Conservation (phyloP, 805 yeast species). For the Saccharomycopsis fermentans region DNA sequence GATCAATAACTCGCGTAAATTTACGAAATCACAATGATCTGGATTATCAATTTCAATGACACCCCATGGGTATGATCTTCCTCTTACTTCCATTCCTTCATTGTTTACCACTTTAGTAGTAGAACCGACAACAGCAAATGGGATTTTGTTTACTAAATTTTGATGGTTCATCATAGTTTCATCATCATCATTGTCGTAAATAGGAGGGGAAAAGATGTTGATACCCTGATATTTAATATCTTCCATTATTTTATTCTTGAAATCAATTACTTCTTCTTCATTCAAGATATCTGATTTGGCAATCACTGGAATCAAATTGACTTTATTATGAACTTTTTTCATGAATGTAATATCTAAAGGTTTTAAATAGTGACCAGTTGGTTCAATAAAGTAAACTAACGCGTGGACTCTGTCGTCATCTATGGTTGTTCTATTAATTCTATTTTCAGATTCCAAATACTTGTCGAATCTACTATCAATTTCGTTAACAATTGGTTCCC, state of each 20-base stretch:
- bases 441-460: slow-evolving; percentile 83
- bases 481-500: slow-evolving; percentile 90
- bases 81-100: slow-evolving; percentile 72
- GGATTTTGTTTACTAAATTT: slow-evolving; percentile 46
- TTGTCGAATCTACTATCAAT: slow-evolving; percentile 77
- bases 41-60: slow-evolving; percentile 91
- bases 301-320: slow-evolving; percentile 87
- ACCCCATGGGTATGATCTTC: slow-evolving; percentile 97
- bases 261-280: slow-evolving; percentile 68
- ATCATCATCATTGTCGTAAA: slow-evolving; percentile 75
- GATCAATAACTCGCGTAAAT: slow-evolving; percentile 77
- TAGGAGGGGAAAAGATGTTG: slow-evolving; percentile 46
- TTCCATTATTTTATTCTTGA: slow-evolving; percentile 66
- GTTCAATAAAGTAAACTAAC: slow-evolving; percentile 81
- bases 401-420: slow-evolving; percentile 88
- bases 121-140: slow-evolving; percentile 93
- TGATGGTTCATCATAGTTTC: slow-evolving; percentile 60
- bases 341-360: slow-evolving; percentile 83
- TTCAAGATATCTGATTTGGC: slow-evolving; percentile 92
- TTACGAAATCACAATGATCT: slow-evolving; percentile 84
- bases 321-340: slow-evolving; percentile 81
- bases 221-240: slow-evolving; percentile 72
- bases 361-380: slow-evolving; percentile 79
- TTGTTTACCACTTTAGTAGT: slow-evolving; percentile 51
- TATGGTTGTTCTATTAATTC: slow-evolving; percentile 59